A percentile compares a stretch with the other conserved stretches of the same genome.
Conservation (phyloP, 139 green algal genomes). For the Asterochloris sp. region DNA sequence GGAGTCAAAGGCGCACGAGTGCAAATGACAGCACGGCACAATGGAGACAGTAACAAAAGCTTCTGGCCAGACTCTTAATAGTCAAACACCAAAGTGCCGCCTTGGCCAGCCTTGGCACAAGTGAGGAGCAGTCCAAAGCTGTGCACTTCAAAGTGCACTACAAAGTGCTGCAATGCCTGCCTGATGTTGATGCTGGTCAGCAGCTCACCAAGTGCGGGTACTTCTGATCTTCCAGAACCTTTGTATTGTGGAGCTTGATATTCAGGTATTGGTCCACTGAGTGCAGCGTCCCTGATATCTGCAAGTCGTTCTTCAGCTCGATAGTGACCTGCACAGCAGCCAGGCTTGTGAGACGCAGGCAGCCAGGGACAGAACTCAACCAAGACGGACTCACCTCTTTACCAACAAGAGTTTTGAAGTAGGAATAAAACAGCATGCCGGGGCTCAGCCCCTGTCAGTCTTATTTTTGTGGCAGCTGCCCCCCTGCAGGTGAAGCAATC, state of each 20-base stretch:
- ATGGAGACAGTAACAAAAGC: neutral
- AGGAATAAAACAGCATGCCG: conserved; percentile 90
- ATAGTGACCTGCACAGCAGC: conserved; percentile 80
- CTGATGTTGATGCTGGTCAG: neutral
- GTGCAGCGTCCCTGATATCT: conserved; percentile 90
- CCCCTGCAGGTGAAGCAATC: too few relatives aligned
- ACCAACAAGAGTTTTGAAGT: conserved; percentile 93
- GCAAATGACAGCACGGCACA: neutral
- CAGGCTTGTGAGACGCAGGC: neutral
- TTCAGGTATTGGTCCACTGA: conserved; percentile 99
- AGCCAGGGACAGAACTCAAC: neutral
- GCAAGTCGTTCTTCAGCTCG: conserved; percentile 98
- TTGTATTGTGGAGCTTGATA: conserved; percentile 93
- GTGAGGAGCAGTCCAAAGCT: neutral
- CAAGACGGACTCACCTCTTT: conserved; percentile 62
- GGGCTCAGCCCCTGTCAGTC: neutral
- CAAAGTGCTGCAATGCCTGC: neutral
- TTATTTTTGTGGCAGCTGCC: too few relatives aligned
- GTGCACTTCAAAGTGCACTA: neutral
- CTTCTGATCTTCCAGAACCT: conserved; percentile 83
- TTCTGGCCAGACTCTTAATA: neutral
- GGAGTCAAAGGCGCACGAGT: neutral
- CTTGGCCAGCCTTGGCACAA: neutral
- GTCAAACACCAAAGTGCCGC: neutral
- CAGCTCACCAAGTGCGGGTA: conserved; percentile 92